A percentile compares a stretch with the other conserved stretches of the same genome.
phyloP scores from a whole-genome alignment of 78 protist genomes.

The Reticulomyxa filosa region DNA sequence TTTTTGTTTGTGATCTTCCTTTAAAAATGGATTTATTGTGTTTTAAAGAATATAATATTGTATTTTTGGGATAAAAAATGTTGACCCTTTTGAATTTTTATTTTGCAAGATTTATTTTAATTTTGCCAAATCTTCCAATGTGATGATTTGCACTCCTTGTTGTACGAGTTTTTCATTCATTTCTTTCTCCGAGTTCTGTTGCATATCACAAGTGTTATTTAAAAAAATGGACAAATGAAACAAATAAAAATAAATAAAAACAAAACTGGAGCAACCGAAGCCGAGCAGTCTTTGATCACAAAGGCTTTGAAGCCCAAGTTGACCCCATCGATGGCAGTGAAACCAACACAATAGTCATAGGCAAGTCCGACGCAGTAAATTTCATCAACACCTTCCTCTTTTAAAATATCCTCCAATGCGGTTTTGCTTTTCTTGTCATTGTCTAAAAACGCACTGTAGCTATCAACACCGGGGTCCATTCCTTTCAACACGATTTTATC shows the following conservation, averaged over 20 bases:
- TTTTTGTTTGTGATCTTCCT: no score
- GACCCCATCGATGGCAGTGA: constrained; percentile 14
- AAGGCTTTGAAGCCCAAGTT: not conserved
- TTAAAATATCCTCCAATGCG: not conserved
- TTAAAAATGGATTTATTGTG: no score
- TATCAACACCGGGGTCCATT: constrained; percentile 4
- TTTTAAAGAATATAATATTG: no score
- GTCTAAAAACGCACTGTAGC: constrained; percentile 18
- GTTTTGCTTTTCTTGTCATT: not conserved
- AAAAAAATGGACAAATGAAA: no score
- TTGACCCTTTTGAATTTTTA: no score
- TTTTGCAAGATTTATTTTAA: no score
- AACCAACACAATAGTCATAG: constrained; percentile 18
- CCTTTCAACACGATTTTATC: not conserved
- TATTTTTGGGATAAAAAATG: no score
- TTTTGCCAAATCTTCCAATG: no score
- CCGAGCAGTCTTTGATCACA: not conserved
- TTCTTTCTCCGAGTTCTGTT: no score
- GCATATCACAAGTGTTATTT: no score
- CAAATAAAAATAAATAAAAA: not conserved
- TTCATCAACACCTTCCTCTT: not conserved
- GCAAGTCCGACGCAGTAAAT: constrained; percentile 17
- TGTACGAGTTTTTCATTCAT: no score
- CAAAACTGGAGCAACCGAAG: constrained; percentile 8
- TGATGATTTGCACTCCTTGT: no score